Evolutionary conservation across 192 early-diverging fungal species (phyloP), one percentile per base, ranked within the genome.

Genomic region (Piromyces sp.): DNA sequence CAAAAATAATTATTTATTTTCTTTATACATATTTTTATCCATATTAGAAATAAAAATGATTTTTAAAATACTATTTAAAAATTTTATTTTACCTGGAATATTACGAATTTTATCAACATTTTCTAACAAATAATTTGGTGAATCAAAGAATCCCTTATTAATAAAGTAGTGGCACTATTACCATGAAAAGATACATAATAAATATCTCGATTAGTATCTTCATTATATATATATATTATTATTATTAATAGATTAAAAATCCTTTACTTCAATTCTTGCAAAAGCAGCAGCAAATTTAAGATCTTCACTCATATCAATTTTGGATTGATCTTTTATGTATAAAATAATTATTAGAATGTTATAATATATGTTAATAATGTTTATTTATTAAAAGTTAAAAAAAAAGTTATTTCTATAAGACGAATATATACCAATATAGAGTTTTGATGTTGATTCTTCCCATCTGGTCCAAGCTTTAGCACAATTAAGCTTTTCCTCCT

Each of bases 121-220:
- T 80, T 93, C 87, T 33, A 94, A 81, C 37, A 94, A 86, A 82
- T 87, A 90, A 15, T 83, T 86, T 58, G 91, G 90, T 0, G 84
- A 83, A 58, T 90, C 87, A 84, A 94, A 93, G 84, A 93, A 94
- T 0, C 93, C 92, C 80, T 91, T 89, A 89, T 94, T 92, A 86
- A 88, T 85, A 83, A 94, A 94, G 86, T 87, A 88, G 81, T 89
- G 87, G 2, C 82, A 83, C 33, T 79, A 36, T 38, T 14, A 38
- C 9, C 9, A 33, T 6, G 9, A 33, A 33, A 6, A 33, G 9
- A 6, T 6, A 33, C 31, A 33, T 6, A n/a, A n/a, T n/a, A n/a
- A n/a, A n/a, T n/a, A n/a, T n/a, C n/a, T n/a, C n/a, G n/a, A n/a
- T n/a, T n/a, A n/a, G n/a, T n/a, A n/a, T 36, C 4, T 36, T 36